Evolutionary conservation across 208 protist species (phyloP).

Genomic region (Strigomonas culicis): DNA sequence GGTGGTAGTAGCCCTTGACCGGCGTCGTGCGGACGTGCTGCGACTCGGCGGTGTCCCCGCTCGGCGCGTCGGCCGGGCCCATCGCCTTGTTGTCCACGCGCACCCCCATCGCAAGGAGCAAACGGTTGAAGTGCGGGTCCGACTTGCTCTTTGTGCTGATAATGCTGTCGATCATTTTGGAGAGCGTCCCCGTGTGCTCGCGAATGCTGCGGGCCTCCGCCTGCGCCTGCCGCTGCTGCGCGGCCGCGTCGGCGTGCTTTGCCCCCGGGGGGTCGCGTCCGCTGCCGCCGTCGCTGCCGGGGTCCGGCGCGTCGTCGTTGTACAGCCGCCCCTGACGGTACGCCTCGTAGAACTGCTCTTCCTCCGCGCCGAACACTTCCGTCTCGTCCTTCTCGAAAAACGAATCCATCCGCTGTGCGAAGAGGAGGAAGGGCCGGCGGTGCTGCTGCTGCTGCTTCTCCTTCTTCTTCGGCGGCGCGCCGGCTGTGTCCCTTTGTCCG

Average conservation of each 20-base stretch:
- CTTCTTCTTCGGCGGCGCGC: too few species aligned
- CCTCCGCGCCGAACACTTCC: conserved; percentile 21
- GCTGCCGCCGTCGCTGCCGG: not conserved
- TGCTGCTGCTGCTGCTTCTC: too few species aligned
- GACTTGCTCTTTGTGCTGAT: too few species aligned
- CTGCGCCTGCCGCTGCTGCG: not conserved
- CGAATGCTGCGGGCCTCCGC: too few species aligned
- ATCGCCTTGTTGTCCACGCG: not conserved
- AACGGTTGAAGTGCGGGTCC: too few species aligned
- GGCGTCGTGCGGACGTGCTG: too few species aligned
- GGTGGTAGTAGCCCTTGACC: too few species aligned
- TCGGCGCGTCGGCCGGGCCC: not conserved
- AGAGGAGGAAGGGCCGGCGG: not conserved
- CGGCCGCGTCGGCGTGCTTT: not conserved
- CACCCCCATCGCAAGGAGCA: not conserved
- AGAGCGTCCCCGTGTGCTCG: too few species aligned
- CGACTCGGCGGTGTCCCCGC: not conserved
- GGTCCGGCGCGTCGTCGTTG: not conserved
- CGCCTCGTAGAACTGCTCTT: conserved; percentile 31
- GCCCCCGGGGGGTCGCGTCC: too few species aligned
- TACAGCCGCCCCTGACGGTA: conserved; percentile 25
- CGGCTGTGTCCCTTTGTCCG: too few species aligned
- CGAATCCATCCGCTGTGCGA: conserved; percentile 18
- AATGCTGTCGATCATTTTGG: too few species aligned
- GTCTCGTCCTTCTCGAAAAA: conserved; percentile 37